Evolutionary conservation across 306 rosid species (phyloP), one percentile per base, ranked within the genome.

Genomic region (Acmispon strigosus): DNA sequence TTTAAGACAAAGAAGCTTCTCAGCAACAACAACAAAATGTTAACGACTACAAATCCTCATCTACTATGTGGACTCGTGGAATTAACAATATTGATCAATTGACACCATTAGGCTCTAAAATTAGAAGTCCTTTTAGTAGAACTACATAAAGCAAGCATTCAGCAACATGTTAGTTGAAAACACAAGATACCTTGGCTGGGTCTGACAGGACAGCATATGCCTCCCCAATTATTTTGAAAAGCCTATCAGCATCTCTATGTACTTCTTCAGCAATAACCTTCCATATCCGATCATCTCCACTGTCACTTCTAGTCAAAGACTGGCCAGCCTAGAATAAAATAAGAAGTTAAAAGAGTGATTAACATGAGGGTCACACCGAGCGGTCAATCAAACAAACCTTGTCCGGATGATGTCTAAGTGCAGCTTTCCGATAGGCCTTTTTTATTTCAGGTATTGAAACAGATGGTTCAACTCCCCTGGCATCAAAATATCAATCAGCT

Each of bases 361-460:
- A 55, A 56, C 17, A 64, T 66, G 72, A 47, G 9, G 15, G 41
- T 49, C 37, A 41, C 51, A 55, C 13, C 60, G 43, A 62, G 32
- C 12, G 76, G 3, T 27, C 22, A 70, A 73, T 52, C 29, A 66
- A 73, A 66, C 48, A 70, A 70, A 94, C 97, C 96, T 94, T 94
- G 85, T 94, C 98, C 10, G 98, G 97, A 83, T 94, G 98, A 80
- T 94, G 92, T 75, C 89, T 86, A 51, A 94, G 98, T 72, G 98
- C 98, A 81, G 98, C 98, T 89, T 90, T 94, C 69, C 97, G 88
- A 78, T 94, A 94, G 32, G 98, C 98, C 87, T 89, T 94, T 84
- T 87, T 94, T 80, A 94, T 90, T 71, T 90, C 98, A 76, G 95
- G 84, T 69, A 85, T 69, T 17, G 97, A 86, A 72, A 83, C 88